A percentile compares a stretch with the other conserved stretches of the same genome.
Evolutionary conservation across 176 grass and related monocot genomes (phyloP).

Genomic region (Juncus effusus): DNA sequence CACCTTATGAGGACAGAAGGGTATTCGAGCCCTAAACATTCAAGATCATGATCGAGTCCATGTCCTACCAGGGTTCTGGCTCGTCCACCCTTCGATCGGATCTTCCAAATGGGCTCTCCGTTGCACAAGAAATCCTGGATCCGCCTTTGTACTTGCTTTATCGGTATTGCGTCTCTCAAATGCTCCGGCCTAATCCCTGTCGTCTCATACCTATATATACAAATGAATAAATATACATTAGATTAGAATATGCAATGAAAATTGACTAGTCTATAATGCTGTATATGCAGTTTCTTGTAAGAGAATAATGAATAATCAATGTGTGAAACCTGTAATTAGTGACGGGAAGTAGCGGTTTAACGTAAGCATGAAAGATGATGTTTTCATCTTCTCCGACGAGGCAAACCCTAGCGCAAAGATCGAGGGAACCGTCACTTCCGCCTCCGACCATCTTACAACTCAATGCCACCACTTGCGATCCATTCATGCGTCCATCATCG

Average conservation of each 20-base stretch:
- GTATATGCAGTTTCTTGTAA: background rate
- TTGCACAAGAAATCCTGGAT: constrained; percentile 49
- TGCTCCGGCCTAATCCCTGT: constrained; percentile 68
- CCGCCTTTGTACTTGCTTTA: constrained; percentile 40
- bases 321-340: constrained; percentile 46
- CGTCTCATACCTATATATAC: constrained; percentile 42
- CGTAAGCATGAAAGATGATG: constrained; percentile 40
- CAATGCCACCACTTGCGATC: constrained; percentile 40
- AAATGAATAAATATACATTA: background rate
- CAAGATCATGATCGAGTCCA: constrained; percentile 66
- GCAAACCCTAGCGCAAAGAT: constrained; percentile 76
- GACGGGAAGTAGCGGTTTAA: constrained; percentile 64
- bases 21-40: constrained; percentile 53
- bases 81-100: constrained; percentile 23
- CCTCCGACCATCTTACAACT: constrained; percentile 86
- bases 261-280: no score
- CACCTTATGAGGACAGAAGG: constrained; percentile 49
- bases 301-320: background rate
- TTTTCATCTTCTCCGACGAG: constrained; percentile 52
- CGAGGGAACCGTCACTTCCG: constrained; percentile 57
- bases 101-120: constrained; percentile 63
- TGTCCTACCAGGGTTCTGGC: constrained; percentile 54
- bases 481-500: constrained; percentile 7
- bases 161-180: constrained; percentile 37
- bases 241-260: no score